These are phyloP conservation scores for Manihot esculenta DNA, from an alignment of 441 rosid species.

Conservation along the genomic window DNA sequence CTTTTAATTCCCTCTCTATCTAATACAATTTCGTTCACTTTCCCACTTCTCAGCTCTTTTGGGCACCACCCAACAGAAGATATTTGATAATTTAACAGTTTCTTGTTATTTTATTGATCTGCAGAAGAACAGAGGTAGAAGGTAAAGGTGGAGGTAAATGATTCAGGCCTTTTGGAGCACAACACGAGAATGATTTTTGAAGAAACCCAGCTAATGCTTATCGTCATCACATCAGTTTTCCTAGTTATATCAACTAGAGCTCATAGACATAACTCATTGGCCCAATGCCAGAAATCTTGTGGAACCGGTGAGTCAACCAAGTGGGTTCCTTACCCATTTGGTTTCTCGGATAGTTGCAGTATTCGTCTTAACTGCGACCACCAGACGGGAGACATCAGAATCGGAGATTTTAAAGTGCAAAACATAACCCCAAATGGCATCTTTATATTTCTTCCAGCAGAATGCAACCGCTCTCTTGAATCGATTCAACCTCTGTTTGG, in stretches of 20 bases:
- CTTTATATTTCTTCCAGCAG: conserved; percentile 36
- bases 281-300: conserved; percentile 25
- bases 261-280: conserved; percentile 5
- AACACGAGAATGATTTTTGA: conserved; percentile 26
- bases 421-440: conserved; percentile 48
- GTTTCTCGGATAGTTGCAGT: conserved; percentile 46
- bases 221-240: conserved; percentile 6
- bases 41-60: too few species aligned
- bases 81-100: conserved; percentile 8
- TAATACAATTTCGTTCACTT: neutral
- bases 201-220: conserved; percentile 18
- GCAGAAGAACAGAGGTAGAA: conserved; percentile 16
- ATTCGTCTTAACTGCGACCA: conserved; percentile 42
- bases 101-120: neutral
- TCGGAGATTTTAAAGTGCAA: conserved; percentile 46
- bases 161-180: conserved; percentile 9
- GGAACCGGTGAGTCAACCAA: conserved; percentile 23
- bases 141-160: conserved; percentile 22
- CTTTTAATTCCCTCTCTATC: neutral
- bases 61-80: neutral
- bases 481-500: conserved; percentile 36
- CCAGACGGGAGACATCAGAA: conserved; percentile 16
- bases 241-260: conserved; percentile 22
- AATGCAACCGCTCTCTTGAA: conserved; percentile 48
- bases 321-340: conserved; percentile 56